Base-by-base conservation (phyloP, 2,329 filamentous ascomycete species). In the Pleomassaria siparia region DNA sequence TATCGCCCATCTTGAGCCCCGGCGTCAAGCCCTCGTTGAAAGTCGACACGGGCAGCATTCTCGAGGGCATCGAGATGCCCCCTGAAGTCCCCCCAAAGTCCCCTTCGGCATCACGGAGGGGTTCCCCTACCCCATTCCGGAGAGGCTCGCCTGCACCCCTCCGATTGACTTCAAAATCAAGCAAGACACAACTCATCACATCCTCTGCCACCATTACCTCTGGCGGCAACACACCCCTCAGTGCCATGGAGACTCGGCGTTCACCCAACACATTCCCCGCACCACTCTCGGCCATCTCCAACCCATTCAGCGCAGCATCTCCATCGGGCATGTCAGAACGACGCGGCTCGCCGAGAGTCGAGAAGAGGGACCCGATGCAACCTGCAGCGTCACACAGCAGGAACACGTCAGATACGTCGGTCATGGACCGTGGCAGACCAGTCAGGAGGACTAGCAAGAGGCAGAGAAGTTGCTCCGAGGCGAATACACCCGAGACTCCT, bases 41-140 rank as follows among this genome's bases (percentile, higher is more conserved):
- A 43, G 54, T 70, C 9, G 59, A 71, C 35, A 72, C 65, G 2
- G 50, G 32, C 26, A 58, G 47, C 16, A 49, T 58, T 16, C 43
- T 49, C 12, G 50, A 63, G 22, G 54, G 53, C 16, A 30, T 50
- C 7, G 63, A 69, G 15, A 44, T 59, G 9, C 67, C 62, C 9
- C 69, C 69, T 12, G 53, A 64, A 47, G 68, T 71, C 20, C 69
- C 69, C 4, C 69, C 69, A 3, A 72, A 72, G 49, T 71, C 67
- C 8, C 65, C 69, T 13, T 51, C 57, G 13, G 37, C 60, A 24
- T 66, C 67, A 46, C 63, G 62, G 47, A 70, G 60, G 47, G 60
- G 59, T 20, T 72, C 67, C 2, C 69, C 69, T 16, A 50, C 60
- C 7, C 66, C 65, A 32, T 56, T 66, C 8, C 18, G 32, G 12